Evolutionary conservation across 768 basidiomycete species (phyloP).

Genomic region (Phylloporus scabripes): DNA sequence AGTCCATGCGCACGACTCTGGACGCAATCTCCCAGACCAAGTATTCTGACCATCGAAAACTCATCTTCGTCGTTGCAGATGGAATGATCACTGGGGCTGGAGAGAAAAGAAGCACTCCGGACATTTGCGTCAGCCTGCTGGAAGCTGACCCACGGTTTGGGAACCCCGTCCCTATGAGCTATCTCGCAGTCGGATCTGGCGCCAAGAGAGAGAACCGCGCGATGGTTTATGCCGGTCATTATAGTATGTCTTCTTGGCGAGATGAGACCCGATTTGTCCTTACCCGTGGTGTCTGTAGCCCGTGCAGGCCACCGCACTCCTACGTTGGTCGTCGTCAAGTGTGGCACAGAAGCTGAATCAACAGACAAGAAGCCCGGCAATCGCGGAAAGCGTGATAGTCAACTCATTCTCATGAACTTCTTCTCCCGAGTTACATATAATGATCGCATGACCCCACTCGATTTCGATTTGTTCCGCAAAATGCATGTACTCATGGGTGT

Average conservation of each 20-base stretch:
- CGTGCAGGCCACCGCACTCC: constrained; percentile 89
- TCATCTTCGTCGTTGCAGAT: constrained; percentile 92
- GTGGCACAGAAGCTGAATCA: constrained; percentile 83
- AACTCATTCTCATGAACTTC: constrained; percentile 99
- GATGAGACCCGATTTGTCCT: not conserved
- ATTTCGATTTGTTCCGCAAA: constrained; percentile 97
- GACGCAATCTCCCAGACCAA: constrained; percentile 89
- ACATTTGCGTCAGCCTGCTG: constrained; percentile 87
- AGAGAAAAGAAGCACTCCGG: constrained; percentile 93
- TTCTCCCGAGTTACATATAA: constrained; percentile 99
- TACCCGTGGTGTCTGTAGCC: constrained; percentile 38
- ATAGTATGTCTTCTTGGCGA: constrained; percentile 56
- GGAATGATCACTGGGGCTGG: constrained; percentile 99
- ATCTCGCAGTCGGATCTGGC: constrained; percentile 85
- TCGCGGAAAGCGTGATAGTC: constrained; percentile 96
- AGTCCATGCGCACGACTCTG: constrained; percentile 83
- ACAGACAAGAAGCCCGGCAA: constrained; percentile 94
- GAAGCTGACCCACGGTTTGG: constrained; percentile 96
- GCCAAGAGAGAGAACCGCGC: constrained; percentile 88
- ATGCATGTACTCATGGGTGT: constrained; percentile 97
- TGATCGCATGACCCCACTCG: constrained; percentile 95
- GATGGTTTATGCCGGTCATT: constrained; percentile 99
- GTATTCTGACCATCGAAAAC: constrained; percentile 89
- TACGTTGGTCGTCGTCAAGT: constrained; percentile 92
- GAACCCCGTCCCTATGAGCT: constrained; percentile 92